Evolutionary conservation across 2,329 filamentous ascomycete species (phyloP).

Genomic region (Trichoderma sp.): DNA sequence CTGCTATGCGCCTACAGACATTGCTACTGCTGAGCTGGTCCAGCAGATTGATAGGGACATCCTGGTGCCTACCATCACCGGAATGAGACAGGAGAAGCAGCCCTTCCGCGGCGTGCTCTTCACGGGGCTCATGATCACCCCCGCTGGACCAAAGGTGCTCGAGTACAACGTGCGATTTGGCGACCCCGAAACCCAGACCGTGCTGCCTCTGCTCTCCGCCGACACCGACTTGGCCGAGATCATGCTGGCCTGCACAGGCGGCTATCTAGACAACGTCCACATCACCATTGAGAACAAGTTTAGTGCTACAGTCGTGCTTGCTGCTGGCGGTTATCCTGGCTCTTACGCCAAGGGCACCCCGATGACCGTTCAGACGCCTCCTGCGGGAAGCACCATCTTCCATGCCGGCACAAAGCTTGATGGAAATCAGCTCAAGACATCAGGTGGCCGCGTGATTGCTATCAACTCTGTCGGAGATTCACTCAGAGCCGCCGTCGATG

Average conservation of each 20-base stretch:
- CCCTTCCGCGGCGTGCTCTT: slow-evolving; percentile 77
- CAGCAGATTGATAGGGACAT: slow-evolving; percentile 77
- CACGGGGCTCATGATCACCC: slow-evolving; percentile 92
- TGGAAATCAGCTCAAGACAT: slow-evolving; percentile 66
- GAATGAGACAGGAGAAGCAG: slow-evolving; percentile 79
- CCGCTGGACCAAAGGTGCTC: slow-evolving; percentile 75
- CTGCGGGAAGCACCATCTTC: slow-evolving; percentile 69
- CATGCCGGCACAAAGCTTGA: slow-evolving; percentile 82
- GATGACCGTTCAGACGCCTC: slow-evolving; percentile 53
- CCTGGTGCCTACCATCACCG: slow-evolving; percentile 85
- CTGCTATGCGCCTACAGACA: slow-evolving; percentile 88
- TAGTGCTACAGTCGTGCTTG: slow-evolving; percentile 90
- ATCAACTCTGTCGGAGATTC: slow-evolving; percentile 74
- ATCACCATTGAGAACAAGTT: slow-evolving; percentile 70
- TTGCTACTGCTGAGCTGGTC: slow-evolving; percentile 73
- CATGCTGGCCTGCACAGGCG: slow-evolving; percentile 80
- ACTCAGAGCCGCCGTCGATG: slow-evolving; percentile 79
- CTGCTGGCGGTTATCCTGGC: slow-evolving; percentile 87
- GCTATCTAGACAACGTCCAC: slow-evolving; percentile 69
- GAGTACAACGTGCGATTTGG: slow-evolving; percentile 95
- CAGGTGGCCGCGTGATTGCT: slow-evolving; percentile 90
- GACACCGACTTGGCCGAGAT: slow-evolving; percentile 85
- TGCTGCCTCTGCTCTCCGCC: slow-evolving; percentile 73
- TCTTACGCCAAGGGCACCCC: slow-evolving; percentile 77
- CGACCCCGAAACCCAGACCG: slow-evolving; percentile 87